These are phyloP conservation scores for Elaeis oleifera DNA, from an alignment of 202 grass and related monocot species.

Conservation along the genomic window DNA sequence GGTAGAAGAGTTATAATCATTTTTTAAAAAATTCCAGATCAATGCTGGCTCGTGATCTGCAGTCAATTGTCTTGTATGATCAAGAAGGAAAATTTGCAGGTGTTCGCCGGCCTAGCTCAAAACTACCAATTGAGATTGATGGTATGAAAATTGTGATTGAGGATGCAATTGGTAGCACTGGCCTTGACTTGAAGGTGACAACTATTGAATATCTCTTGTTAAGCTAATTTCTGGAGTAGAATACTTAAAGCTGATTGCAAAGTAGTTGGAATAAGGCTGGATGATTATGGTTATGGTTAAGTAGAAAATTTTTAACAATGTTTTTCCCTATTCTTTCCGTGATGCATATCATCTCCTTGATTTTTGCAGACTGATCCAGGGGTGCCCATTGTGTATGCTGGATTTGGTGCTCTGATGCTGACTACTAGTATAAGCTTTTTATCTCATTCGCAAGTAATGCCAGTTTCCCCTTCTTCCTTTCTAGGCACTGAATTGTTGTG, in stretches of 20 bases:
- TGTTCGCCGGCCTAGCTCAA: conserved; percentile 82
- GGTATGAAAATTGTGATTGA: conserved; percentile 92
- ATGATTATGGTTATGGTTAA: too few relatives aligned
- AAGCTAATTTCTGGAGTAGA: neutral
- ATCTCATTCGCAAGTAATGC: conserved; percentile 72
- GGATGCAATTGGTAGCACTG: conserved; percentile 89
- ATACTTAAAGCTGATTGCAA: too few relatives aligned
- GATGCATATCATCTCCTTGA: conserved; percentile 7
- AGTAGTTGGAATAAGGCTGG: too few relatives aligned
- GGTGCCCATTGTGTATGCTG: conserved; percentile 87
- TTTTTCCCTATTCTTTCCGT: neutral
- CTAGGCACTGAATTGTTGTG: neutral
- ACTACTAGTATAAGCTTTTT: conserved; percentile 90
- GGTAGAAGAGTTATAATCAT: conserved; percentile 2
- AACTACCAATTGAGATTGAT: conserved; percentile 85
- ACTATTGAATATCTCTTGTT: neutral
- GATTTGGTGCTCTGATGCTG: conserved; percentile 95
- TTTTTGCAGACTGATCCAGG: conserved; percentile 75
- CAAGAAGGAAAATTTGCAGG: conserved; percentile 96
- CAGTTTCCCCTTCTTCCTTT: too few relatives aligned
- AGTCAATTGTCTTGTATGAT: conserved; percentile 94
- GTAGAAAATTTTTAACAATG: neutral
- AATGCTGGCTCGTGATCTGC: conserved; percentile 93
- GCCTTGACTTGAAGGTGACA: conserved; percentile 81
- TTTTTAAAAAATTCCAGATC: conserved; percentile 48